phyloP scores from a whole-genome alignment of 345 rosid genomes.

The Camelina sativa region DNA sequence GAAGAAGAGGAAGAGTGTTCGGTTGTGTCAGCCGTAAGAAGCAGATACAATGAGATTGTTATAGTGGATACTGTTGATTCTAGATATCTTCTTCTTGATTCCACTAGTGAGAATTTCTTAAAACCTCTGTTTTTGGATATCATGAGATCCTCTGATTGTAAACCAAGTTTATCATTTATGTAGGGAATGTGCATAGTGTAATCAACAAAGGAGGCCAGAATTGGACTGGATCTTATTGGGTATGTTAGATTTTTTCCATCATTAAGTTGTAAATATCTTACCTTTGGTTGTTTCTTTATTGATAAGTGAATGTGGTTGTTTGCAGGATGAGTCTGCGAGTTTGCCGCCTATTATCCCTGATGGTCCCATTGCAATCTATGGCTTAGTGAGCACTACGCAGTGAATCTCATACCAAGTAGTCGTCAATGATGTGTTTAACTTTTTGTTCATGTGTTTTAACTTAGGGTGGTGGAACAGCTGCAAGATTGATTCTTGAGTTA shows the following conservation, averaged over 20 bases:
- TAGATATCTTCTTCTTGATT: conserved; percentile 80
- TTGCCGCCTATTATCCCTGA: conserved; percentile 74
- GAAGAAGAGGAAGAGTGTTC: conserved; percentile 57
- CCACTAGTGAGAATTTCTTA: conserved; percentile 53
- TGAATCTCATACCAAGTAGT: not conserved
- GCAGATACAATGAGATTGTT: conserved; percentile 69
- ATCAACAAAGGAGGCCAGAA: conserved; percentile 59
- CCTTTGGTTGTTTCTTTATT: not conserved
- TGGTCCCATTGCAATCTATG: conserved; percentile 79
- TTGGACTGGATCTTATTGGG: conserved; percentile 89
- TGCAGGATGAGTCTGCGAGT: conserved; percentile 79
- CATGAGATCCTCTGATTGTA: conserved; percentile 12
- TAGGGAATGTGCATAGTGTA: conserved; percentile 83
- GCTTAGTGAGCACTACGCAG: conserved; percentile 55
- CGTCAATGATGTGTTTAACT: not conserved
- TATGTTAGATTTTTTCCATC: conserved; percentile 37
- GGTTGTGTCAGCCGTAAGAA: conserved; percentile 62
- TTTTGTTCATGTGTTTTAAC: conserved; percentile 24
- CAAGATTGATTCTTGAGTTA: conserved; percentile 72
- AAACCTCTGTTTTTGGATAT: not conserved
- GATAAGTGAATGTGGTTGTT: not conserved
- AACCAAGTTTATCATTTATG: conserved; percentile 4
- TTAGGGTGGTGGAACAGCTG: conserved; percentile 91
- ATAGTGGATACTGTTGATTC: conserved; percentile 67
- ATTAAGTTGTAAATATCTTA: not conserved